Percentiles rank a stretch among this genome's conserved stretches.
These are phyloP conservation scores for Aureobasidium sp. DNA, from an alignment of 2,329 filamentous ascomycete species.

Conservation along the genomic window DNA sequence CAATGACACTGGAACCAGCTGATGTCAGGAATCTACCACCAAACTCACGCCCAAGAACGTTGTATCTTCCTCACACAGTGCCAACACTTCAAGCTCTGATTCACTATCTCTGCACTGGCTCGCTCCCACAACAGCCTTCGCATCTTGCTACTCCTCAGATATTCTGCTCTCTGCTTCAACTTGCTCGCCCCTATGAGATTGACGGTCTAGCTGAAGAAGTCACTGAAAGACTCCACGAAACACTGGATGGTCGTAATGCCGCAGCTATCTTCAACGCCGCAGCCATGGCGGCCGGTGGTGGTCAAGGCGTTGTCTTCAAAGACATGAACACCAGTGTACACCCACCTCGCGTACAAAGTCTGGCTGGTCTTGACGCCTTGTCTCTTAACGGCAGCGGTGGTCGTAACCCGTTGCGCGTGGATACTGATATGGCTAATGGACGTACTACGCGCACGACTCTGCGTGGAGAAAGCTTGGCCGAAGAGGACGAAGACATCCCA, in stretches of 20 bases:
- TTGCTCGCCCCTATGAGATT: conserved; percentile 85
- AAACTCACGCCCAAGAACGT: conserved; percentile 64
- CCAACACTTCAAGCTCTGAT: conserved; percentile 84
- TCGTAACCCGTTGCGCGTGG: conserved; percentile 35
- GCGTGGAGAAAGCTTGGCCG: conserved; percentile 23
- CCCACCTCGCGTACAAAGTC: conserved; percentile 40
- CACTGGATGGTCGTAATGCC: conserved; percentile 87
- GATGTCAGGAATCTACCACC: conserved; percentile 46
- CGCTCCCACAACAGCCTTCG: conserved; percentile 66
- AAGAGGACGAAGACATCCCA: conserved; percentile 26
- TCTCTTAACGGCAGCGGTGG: conserved; percentile 22
- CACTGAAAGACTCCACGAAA: conserved; percentile 78
- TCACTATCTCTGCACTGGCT: conserved; percentile 88
- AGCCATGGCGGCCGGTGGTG: conserved; percentile 93
- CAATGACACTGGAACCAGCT: conserved; percentile 32
- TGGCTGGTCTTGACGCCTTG: conserved; percentile 20
- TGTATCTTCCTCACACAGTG: conserved; percentile 89
- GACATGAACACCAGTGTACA: conserved; percentile 26
- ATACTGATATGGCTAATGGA: conserved; percentile 39
- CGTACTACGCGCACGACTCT: conserved; percentile 27
- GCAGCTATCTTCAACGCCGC: conserved; percentile 97
- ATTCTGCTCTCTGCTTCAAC: conserved; percentile 86
- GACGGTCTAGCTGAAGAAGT: conserved; percentile 89
- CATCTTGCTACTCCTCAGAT: conserved; percentile 88
- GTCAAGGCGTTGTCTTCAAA: conserved; percentile 66